Conservation (phyloP, 2,329 filamentous ascomycete genomes). For the Clarireedia homoeocarpa region DNA sequence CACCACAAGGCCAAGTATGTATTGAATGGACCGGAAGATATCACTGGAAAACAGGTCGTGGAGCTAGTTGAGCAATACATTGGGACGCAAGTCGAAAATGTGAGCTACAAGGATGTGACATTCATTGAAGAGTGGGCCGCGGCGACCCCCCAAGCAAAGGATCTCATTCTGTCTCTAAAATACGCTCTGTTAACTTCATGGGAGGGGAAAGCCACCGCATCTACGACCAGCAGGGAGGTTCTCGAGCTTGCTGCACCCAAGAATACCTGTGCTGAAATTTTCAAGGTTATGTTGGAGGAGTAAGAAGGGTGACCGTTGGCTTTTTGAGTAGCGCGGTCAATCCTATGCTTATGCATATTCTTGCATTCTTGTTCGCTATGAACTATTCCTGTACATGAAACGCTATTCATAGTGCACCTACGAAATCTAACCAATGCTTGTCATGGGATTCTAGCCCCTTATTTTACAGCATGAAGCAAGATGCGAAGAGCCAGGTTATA, state of each 20-base stretch:
- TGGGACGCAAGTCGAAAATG: slow-evolving; percentile 23
- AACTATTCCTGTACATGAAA: too few relatives aligned
- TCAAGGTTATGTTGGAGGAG: too few relatives aligned
- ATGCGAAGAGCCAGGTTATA: too few relatives aligned
- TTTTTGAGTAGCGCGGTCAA: too few relatives aligned
- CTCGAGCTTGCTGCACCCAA: not conserved
- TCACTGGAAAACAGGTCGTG: slow-evolving; percentile 32
- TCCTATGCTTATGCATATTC: too few relatives aligned
- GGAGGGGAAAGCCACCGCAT: not conserved
- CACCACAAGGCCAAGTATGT: slow-evolving; percentile 32
- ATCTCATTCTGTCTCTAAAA: not conserved
- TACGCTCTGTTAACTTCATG: not conserved
- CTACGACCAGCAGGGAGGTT: slow-evolving; percentile 3
- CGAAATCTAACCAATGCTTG: too few relatives aligned
- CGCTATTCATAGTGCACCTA: too few relatives aligned
- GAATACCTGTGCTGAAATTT: not conserved
- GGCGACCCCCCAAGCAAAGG: not conserved
- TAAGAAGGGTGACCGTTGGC: too few relatives aligned
- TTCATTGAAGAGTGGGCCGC: slow-evolving; percentile 7
- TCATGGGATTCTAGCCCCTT: too few relatives aligned
- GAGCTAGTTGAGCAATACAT: slow-evolving; percentile 31
- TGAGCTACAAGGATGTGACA: slow-evolving; percentile 28
- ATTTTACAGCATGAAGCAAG: too few relatives aligned
- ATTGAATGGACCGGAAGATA: slow-evolving; percentile 34
- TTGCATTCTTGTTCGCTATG: too few relatives aligned